Evolutionary conservation across 2,329 filamentous ascomycete species (phyloP).

Genomic region (Alternaria angustiovoidea): DNA sequence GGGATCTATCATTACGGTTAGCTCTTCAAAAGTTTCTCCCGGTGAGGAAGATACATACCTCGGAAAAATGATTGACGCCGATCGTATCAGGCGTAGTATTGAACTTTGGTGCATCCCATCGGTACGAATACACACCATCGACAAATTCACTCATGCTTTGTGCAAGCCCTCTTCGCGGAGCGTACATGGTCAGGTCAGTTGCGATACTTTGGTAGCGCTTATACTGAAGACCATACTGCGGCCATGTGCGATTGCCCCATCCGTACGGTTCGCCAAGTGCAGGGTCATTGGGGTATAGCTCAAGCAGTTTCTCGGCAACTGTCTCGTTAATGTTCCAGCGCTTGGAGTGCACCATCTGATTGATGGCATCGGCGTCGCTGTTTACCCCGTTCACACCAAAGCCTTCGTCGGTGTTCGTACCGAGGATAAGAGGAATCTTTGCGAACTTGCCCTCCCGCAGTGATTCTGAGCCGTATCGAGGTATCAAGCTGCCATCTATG

Average conservation of each 20-base stretch:
- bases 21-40: not conserved
- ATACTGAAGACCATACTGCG: slow-evolving; percentile 37
- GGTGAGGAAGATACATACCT: slow-evolving; percentile 16
- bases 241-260: slow-evolving; percentile 43
- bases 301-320: slow-evolving; percentile 30
- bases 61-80: slow-evolving; percentile 42
- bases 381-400: slow-evolving; percentile 61
- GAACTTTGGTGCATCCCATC: slow-evolving; percentile 44
- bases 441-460: slow-evolving; percentile 63
- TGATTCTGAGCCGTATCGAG: slow-evolving; percentile 45
- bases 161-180: slow-evolving; percentile 35
- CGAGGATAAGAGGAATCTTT: slow-evolving; percentile 68
- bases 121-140: slow-evolving; percentile 36
- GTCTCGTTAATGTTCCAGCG: slow-evolving; percentile 36
- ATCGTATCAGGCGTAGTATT: slow-evolving; percentile 38
- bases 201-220: slow-evolving; percentile 41
- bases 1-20: slow-evolving; percentile 31
- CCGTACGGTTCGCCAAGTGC: slow-evolving; percentile 56
- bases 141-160: slow-evolving; percentile 34
- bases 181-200: slow-evolving; percentile 40
- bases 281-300: slow-evolving; percentile 49
- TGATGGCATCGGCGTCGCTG: slow-evolving; percentile 50
- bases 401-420: slow-evolving; percentile 72
- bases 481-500: slow-evolving; percentile 39
- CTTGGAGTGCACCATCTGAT: slow-evolving; percentile 44